Evolutionary conservation across 768 basidiomycete genomes (phyloP).

Genomic region (Lenzites betulinus): DNA sequence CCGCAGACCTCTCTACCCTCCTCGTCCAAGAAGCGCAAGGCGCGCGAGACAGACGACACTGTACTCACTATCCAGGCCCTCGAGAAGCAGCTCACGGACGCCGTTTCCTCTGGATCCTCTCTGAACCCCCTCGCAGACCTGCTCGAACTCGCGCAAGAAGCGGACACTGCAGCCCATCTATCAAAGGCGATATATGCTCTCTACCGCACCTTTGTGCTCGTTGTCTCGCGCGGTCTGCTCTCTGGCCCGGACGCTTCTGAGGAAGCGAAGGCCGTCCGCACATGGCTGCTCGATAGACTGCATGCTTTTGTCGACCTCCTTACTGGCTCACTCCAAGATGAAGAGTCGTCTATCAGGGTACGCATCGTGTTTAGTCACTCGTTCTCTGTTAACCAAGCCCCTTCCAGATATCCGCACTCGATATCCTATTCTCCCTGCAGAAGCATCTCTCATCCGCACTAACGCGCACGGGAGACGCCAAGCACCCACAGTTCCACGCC

Average conservation of each 20-base stretch:
- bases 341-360: constrained; percentile 76
- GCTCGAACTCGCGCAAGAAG: constrained; percentile 52
- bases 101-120: constrained; percentile 56
- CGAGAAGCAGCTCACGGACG: constrained; percentile 56
- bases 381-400: too few relatives aligned
- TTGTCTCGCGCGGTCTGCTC: constrained; percentile 62
- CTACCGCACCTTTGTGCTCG: constrained; percentile 72
- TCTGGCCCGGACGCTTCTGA: constrained; percentile 47
- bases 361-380: constrained; percentile 29
- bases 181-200: constrained; percentile 81
- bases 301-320: constrained; percentile 71
- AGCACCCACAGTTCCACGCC: constrained; percentile 59
- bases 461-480: constrained; percentile 10
- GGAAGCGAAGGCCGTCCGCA: constrained; percentile 59
- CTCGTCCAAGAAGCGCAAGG: constrained; percentile 31
- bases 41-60: constrained; percentile 16
- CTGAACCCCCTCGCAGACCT: constrained; percentile 82
- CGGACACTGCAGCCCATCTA: constrained; percentile 54
- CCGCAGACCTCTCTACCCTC: constrained; percentile 23
- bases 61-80: constrained; percentile 42
- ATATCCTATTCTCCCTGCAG: constrained; percentile 21
- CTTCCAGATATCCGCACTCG: constrained; percentile 16
- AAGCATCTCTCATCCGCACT: constrained; percentile 23
- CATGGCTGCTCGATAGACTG: constrained; percentile 80
- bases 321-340: constrained; percentile 69